Conservation (phyloP, 169 alveolate species). For the Babesia gibsoni region DNA sequence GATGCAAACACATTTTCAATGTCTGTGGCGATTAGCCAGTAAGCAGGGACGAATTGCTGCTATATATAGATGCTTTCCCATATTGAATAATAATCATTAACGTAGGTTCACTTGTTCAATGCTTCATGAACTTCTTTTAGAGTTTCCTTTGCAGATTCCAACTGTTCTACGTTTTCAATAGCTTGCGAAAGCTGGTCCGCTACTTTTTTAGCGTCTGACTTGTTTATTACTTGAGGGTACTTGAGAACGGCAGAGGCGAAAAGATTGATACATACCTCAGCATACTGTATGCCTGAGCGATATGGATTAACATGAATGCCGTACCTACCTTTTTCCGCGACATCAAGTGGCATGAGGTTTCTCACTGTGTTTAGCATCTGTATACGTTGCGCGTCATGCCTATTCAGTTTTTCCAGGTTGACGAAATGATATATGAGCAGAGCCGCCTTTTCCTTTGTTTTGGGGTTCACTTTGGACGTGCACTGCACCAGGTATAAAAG, state of each 20-base stretch:
- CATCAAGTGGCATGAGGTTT: constrained; percentile 45
- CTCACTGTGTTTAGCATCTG: constrained; percentile 23
- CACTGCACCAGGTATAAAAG: constrained; percentile 38
- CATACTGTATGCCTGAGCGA: constrained; percentile 51
- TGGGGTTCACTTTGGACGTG: constrained; percentile 31
- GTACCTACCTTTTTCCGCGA: constrained; percentile 33
- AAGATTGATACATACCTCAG: constrained; percentile 48
- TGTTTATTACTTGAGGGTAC: constrained; percentile 16
- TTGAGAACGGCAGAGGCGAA: constrained; percentile 35
- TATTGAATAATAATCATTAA: not conserved
- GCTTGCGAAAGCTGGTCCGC: constrained; percentile 1
- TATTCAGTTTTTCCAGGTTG: constrained; percentile 36
- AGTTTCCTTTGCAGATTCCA: constrained; percentile 15
- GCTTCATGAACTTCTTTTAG: constrained; percentile 7
- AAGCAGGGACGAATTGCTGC: not conserved
- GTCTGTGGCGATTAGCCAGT: not conserved
- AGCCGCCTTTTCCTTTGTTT: constrained; percentile 48
- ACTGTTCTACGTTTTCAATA: not conserved
- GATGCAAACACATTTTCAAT: constrained; percentile 2
- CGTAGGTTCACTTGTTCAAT: not conserved
- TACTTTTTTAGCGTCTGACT: not conserved
- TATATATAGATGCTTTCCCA: not conserved
- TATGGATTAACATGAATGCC: not conserved
- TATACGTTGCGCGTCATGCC: not conserved
- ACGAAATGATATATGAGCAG: constrained; percentile 58